These are phyloP conservation scores for Apiospora saccharicola DNA, from an alignment of 2,329 filamentous ascomycete genomes.

Conservation along the genomic window DNA sequence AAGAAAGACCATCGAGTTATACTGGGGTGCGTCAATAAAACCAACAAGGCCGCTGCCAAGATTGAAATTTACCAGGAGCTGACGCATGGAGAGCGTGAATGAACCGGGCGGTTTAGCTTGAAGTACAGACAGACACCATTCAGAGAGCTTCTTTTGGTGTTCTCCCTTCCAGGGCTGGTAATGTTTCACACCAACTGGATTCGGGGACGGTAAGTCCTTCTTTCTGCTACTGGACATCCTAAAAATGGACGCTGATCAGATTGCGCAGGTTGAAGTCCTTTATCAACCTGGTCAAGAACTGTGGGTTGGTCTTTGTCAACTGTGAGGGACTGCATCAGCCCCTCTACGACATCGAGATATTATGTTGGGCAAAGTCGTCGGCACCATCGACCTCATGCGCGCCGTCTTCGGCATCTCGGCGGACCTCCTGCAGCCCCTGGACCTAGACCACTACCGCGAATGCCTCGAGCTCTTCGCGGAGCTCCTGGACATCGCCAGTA, in stretches of 20 bases:
- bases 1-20: background rate
- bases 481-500: background rate
- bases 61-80: background rate
- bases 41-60: background rate
- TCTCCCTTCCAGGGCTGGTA: background rate
- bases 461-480: background rate
- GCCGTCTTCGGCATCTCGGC: background rate
- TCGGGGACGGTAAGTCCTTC: background rate
- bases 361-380: background rate
- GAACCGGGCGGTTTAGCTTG: background rate
- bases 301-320: background rate
- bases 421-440: background rate
- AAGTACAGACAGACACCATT: background rate
- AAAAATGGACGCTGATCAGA: background rate
- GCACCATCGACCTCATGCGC: background rate
- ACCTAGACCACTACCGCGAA: background rate
- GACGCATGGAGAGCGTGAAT: background rate
- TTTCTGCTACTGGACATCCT: background rate
- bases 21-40: background rate
- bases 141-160: background rate
- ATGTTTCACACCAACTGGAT: background rate
- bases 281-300: background rate
- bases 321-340: background rate
- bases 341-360: background rate
- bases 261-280: background rate